Conservation (phyloP, 495 filamentous ascomycete genomes). For the Neurospora tetraspora region DNA sequence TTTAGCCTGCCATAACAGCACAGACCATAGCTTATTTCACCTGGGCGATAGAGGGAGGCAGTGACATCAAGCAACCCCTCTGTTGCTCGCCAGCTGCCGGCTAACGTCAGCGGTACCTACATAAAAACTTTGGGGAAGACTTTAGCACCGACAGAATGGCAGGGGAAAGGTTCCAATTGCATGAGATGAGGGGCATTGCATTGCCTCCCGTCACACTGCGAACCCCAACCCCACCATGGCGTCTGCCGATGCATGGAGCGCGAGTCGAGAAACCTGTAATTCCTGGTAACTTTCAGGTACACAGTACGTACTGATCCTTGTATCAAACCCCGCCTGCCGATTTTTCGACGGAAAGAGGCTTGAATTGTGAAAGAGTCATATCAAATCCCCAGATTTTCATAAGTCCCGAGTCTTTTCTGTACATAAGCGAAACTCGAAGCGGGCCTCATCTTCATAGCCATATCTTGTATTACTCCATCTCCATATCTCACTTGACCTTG, state of each 20-base stretch:
- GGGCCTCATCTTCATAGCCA: neutral
- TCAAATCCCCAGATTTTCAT: neutral
- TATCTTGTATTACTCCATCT: neutral
- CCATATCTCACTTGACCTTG: neutral
- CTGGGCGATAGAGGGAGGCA: neutral
- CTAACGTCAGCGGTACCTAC: neutral
- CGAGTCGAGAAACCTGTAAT: neutral
- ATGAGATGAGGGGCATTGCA: neutral
- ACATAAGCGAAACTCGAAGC: neutral
- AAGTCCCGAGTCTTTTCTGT: neutral
- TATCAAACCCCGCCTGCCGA: neutral
- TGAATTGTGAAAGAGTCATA: neutral
- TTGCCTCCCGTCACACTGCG: neutral
- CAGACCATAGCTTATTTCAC: conserved; percentile 21
- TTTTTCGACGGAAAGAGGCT: neutral
- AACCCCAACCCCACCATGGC: neutral
- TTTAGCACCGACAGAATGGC: neutral
- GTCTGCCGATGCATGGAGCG: neutral
- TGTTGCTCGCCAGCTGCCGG: neutral
- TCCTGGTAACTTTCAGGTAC: neutral
- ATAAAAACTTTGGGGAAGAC: neutral
- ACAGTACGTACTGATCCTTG: neutral
- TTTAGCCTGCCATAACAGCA: conserved; percentile 6
- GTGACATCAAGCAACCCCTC: neutral
- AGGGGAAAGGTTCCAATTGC: neutral